Evolutionary conservation across 345 rosid genomes (phyloP), one percentile per base, ranked within the genome.

Genomic region (Hypericum perforatum): DNA sequence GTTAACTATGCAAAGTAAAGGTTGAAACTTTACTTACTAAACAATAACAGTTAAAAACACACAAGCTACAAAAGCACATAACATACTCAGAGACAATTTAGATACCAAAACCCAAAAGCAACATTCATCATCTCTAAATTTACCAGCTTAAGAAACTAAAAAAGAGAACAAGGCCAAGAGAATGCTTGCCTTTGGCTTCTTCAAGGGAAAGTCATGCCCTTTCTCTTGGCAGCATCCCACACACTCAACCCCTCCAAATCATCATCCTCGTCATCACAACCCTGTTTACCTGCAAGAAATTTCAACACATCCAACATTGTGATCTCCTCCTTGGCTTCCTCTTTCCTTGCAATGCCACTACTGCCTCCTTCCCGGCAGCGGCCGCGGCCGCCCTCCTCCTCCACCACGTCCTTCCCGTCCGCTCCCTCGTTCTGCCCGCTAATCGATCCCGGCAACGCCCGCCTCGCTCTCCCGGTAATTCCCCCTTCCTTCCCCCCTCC

Each of bases 291-390:
- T 16, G 59, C 39, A 43, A 73, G 58, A 50, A 51, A 14, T 44
- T 41, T 52, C 67, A 77, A 58, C 46, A 73, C 53, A 45, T 70
- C 62, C 37, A 65, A 58, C 37, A 70, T 45, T 5, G 52, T 32
- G 43, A 59, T 3, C 57, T 61, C 16, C 46, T 5, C 37, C 7
- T 22, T 22, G 32, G 4, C 32, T 22, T 22, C 32, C 32, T 22
- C 32, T 4, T 22, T 4, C 32, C 32, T 22, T 22, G 32, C 32
- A 22, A 22, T 22, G 32, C 32, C 32, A 4, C 32, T 22, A 22
- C 32, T 3, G 5, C 11, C 54, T 16, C 50, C 45, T 48, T 11
- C 14, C 29, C 0, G 22, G 12, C 45, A 37, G 36, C 11, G 15
- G 6, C 0, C 22, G 36, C 39, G 9, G 42, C 41, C 56, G 53